Conservation (phyloP, 23 red algal genomes). For the Chondrus crispus region DNA sequence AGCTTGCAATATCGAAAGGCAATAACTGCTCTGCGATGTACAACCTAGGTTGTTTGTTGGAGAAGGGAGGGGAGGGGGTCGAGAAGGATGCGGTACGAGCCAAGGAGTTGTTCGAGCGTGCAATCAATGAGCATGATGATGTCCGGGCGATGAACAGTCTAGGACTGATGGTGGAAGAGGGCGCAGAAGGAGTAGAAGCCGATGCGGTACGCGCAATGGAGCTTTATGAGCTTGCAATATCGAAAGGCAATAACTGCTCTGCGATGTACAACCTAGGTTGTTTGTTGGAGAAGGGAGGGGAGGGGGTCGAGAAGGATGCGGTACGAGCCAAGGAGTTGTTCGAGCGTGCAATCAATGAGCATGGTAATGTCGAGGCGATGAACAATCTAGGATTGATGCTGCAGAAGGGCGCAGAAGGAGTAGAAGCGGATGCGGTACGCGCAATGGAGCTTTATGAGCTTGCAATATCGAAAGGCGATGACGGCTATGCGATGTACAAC, state of each 20-base stretch:
- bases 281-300: background rate
- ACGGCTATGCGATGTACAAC: constrained; percentile 21
- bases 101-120: constrained; percentile 16
- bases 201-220: background rate
- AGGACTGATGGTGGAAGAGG: background rate
- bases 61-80: constrained; percentile 1
- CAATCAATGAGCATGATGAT: constrained; percentile 20
- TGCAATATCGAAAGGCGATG: constrained; percentile 2
- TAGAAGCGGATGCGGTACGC: background rate
- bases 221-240: constrained; percentile 29
- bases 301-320: background rate
- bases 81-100: background rate
- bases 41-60: constrained; percentile 6
- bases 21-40: constrained; percentile 30
- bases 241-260: background rate
- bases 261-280: constrained; percentile 15
- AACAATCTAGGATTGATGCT: constrained; percentile 22
- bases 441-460: constrained; percentile 16
- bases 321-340: constrained; percentile 22
- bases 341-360: constrained; percentile 18
- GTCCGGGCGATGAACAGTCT: constrained; percentile 20
- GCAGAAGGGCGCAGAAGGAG: constrained; percentile 2
- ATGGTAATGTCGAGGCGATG: background rate
- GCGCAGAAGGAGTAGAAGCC: background rate
- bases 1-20: constrained; percentile 7